Conservation (phyloP, 2,329 filamentous ascomycete species). For the Monilinia aucupariae region DNA sequence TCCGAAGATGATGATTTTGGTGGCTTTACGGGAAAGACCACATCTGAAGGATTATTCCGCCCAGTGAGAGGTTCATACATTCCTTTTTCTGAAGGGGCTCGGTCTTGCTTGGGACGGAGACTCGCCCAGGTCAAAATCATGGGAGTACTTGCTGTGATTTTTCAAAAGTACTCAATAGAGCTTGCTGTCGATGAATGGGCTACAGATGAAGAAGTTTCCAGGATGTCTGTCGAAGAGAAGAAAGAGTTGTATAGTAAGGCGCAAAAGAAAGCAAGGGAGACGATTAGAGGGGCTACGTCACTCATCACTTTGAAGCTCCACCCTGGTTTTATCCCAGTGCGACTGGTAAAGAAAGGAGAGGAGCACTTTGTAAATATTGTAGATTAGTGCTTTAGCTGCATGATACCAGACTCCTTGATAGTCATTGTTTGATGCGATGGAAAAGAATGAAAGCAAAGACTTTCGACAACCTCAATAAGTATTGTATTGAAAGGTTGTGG, state of each 20-base stretch:
- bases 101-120: conserved; percentile 38
- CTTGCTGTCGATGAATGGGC: conserved; percentile 32
- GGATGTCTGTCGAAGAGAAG: conserved; percentile 26
- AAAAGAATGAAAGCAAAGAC: not conserved
- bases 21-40: conserved; percentile 17
- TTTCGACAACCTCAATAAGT: not conserved
- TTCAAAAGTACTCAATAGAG: conserved; percentile 30
- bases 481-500: not conserved
- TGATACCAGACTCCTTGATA: conserved; percentile 11
- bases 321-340: conserved; percentile 52
- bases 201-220: conserved; percentile 27
- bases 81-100: conserved; percentile 35
- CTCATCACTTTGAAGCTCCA: conserved; percentile 69
- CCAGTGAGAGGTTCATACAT: conserved; percentile 34
- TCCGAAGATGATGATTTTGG: conserved; percentile 16
- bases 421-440: not conserved
- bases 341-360: conserved; percentile 62
- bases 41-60: conserved; percentile 25
- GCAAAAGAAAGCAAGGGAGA: conserved; percentile 42
- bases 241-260: conserved; percentile 29
- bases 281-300: conserved; percentile 44
- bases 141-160: conserved; percentile 32
- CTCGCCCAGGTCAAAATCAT: conserved; percentile 37
- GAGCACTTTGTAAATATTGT: conserved; percentile 56
- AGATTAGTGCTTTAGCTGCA: conserved; percentile 18